Conservation (phyloP, 2,329 filamentous ascomycete genomes). For the Aspergillus persii region DNA sequence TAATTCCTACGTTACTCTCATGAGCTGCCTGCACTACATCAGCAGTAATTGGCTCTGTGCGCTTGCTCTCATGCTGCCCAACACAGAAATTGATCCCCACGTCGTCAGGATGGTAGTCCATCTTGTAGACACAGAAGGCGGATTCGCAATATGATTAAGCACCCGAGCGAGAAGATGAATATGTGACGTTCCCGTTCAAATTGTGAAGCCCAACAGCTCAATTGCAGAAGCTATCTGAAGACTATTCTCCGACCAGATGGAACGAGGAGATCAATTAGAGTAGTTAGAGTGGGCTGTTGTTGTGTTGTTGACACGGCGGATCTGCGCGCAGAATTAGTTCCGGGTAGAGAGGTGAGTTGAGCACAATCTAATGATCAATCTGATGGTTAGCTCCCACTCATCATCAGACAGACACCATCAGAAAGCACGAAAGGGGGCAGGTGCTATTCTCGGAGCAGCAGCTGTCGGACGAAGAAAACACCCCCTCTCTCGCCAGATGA, state of each 20-base stretch:
- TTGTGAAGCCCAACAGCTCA: background rate
- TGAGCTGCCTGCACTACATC: constrained; percentile 55
- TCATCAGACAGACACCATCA: background rate
- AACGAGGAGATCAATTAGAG: background rate
- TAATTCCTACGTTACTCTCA: constrained; percentile 50
- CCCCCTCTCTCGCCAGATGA: background rate
- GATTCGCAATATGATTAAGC: background rate
- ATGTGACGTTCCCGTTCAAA: background rate
- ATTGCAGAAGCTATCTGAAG: background rate
- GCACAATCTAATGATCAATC: constrained; percentile 4
- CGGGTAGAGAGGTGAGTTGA: constrained; percentile 10
- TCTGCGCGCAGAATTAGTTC: constrained; percentile 14
- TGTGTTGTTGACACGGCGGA: constrained; percentile 7
- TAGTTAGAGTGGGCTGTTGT: constrained; percentile 1
- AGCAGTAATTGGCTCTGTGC: constrained; percentile 48
- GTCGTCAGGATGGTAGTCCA: constrained; percentile 37
- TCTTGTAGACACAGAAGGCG: constrained; percentile 11
- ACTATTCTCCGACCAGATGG: background rate
- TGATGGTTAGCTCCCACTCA: background rate
- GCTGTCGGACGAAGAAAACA: background rate
- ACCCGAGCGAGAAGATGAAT: background rate
- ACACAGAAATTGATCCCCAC: constrained; percentile 54
- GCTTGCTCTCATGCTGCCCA: constrained; percentile 60
- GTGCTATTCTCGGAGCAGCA: background rate
- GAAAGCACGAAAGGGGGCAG: background rate